Conservation (phyloP, 768 basidiomycete genomes). For the Lactifluus pinguis region DNA sequence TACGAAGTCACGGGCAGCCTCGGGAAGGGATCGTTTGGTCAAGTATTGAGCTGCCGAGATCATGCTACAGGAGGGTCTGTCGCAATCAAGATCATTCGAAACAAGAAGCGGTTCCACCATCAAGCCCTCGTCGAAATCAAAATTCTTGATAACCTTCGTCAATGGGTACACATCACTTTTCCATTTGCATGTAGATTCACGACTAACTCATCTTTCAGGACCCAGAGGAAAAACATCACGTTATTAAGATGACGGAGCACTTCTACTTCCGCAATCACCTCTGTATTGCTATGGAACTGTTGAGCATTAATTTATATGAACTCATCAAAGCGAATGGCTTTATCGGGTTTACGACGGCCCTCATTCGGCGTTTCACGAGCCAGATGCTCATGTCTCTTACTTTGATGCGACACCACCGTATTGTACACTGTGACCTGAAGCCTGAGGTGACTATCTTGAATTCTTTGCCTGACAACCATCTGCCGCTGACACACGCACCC, state of each 20-base stretch:
- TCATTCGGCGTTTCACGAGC: slow-evolving; percentile 92
- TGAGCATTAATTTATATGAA: slow-evolving; percentile 98
- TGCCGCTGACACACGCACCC: background rate
- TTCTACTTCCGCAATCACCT: slow-evolving; percentile 97
- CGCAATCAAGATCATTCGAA: slow-evolving; percentile 97
- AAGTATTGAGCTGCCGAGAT: slow-evolving; percentile 92
- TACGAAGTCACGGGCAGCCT: slow-evolving; percentile 90
- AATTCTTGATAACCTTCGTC: slow-evolving; percentile 89
- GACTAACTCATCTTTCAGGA: slow-evolving; percentile 45
- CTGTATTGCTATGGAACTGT: slow-evolving; percentile 95
- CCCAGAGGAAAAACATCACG: slow-evolving; percentile 91
- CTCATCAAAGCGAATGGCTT: slow-evolving; percentile 99
- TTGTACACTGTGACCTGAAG: slow-evolving; percentile 98
- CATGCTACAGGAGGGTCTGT: slow-evolving; percentile 94
- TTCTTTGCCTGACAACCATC: background rate
- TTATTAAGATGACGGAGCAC: slow-evolving; percentile 96
- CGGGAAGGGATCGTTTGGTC: slow-evolving; percentile 97
- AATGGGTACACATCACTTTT: slow-evolving; percentile 72
- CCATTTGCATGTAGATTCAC: background rate
- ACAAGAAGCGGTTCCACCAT: slow-evolving; percentile 98
- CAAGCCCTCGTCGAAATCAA: slow-evolving; percentile 99
- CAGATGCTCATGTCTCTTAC: slow-evolving; percentile 91
- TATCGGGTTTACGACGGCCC: slow-evolving; percentile 90
- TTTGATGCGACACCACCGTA: slow-evolving; percentile 92
- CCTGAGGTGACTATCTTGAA: slow-evolving; percentile 59